phyloP scores from a whole-genome alignment of 2,329 filamentous ascomycete species.

The Aspergillus japonicus region DNA sequence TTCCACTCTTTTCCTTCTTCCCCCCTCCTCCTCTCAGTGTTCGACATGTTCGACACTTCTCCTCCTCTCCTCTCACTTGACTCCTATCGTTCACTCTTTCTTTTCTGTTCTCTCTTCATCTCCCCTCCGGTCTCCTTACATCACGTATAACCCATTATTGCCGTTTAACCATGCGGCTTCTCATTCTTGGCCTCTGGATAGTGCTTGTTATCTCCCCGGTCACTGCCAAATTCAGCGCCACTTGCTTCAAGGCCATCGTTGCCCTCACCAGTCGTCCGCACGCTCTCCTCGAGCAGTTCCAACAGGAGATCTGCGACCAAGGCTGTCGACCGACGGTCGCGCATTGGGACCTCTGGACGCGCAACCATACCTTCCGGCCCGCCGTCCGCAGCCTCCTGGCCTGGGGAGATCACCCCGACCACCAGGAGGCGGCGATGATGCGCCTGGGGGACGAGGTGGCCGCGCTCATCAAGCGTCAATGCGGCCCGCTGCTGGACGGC shows the following conservation, averaged over 20 bases:
- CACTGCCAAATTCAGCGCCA: conserved; percentile 50
- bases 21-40: not conserved
- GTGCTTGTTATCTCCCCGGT: conserved; percentile 21
- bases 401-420: conserved; percentile 28
- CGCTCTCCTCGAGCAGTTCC: conserved; percentile 34
- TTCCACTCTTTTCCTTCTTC: not conserved
- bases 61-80: too few species aligned
- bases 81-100: not conserved
- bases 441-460: conserved; percentile 37
- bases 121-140: not conserved
- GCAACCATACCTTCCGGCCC: conserved; percentile 36
- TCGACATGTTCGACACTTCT: too few species aligned
- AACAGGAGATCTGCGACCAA: conserved; percentile 33
- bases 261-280: conserved; percentile 47
- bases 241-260: conserved; percentile 84
- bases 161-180: conserved; percentile 20
- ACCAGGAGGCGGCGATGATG: conserved; percentile 30
- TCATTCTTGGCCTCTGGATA: conserved; percentile 13
- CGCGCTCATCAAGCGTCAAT: conserved; percentile 33
- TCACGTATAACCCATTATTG: not conserved
- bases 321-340: conserved; percentile 36
- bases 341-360: conserved; percentile 39
- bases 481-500: conserved; percentile 27
- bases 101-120: not conserved
- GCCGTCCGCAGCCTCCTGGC: conserved; percentile 35